Conservation (phyloP, 2,329 filamentous ascomycete genomes). For the Aspergillus nomiae region DNA sequence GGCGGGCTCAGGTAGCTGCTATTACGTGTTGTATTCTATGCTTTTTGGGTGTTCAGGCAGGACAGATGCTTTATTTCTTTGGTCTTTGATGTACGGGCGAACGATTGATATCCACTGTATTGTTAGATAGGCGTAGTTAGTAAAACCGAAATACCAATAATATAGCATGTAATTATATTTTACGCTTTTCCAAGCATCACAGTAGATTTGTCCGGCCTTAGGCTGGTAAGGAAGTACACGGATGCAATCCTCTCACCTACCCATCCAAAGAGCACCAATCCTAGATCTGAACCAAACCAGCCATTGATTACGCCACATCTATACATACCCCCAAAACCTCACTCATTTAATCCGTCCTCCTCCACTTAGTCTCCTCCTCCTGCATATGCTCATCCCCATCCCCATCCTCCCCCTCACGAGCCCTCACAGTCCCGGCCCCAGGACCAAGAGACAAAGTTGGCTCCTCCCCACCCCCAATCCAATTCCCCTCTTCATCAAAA, state of each 20-base stretch:
- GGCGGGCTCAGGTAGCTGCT: conserved; percentile 2
- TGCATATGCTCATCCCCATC: conserved; percentile 40
- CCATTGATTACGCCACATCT: not conserved
- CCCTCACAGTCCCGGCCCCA: conserved; percentile 66
- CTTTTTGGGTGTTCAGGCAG: not conserved
- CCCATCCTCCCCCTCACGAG: conserved; percentile 59
- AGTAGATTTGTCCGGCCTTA: too few species aligned
- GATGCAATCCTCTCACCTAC: not conserved
- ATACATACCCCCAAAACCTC: not conserved
- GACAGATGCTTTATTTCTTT: conserved; percentile 4
- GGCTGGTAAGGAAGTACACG: too few species aligned
- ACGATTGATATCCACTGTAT: conserved; percentile 19
- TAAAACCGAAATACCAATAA: conserved; percentile 1
- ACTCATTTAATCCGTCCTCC: conserved; percentile 47
- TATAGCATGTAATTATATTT: not conserved
- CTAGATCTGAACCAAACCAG: not conserved
- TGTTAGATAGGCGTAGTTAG: conserved; percentile 24
- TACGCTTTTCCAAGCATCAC: not conserved
- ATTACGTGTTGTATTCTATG: not conserved
- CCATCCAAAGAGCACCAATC: not conserved
- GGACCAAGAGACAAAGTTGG: conserved; percentile 48
- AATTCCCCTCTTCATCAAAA: conserved; percentile 80
- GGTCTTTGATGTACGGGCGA: not conserved
- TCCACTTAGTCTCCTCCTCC: conserved; percentile 54
- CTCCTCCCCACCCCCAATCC: conserved; percentile 59